Conservation (phyloP, 805 yeast species). For the Lipomyces spencermartinsiae region DNA sequence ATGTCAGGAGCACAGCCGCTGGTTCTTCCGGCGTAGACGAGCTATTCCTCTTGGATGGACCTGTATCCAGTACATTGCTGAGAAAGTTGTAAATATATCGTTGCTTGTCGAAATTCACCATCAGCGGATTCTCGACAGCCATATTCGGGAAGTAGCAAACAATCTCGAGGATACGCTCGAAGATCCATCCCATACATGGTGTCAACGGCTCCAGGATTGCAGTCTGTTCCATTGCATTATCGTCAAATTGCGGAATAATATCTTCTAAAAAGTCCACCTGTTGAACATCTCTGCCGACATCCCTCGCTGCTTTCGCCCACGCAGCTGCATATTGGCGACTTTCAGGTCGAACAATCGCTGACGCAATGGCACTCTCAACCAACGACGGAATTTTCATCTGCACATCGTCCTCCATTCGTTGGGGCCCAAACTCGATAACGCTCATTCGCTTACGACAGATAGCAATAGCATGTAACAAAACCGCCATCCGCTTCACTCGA, state of each 20-base stretch:
- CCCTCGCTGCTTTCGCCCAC: conserved; percentile 69
- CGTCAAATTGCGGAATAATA: conserved; percentile 21
- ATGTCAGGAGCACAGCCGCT: conserved; percentile 26
- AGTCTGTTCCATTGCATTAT: conserved; percentile 10
- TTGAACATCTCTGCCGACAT: conserved; percentile 36
- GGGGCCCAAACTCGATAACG: conserved; percentile 47
- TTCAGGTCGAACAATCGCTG: conserved; percentile 81
- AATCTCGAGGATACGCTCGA: conserved; percentile 77
- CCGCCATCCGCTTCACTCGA: conserved; percentile 71
- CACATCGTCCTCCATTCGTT: conserved; percentile 10
- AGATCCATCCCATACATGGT: conserved; percentile 92
- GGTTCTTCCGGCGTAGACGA: conserved; percentile 28
- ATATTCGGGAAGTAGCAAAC: conserved; percentile 80
- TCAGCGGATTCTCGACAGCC: conserved; percentile 64
- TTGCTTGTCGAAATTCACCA: conserved; percentile 86
- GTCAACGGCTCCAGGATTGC: conserved; percentile 54
- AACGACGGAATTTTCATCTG: conserved; percentile 69
- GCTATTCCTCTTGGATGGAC: conserved; percentile 41
- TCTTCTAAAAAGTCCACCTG: conserved; percentile 39
- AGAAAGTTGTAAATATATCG: conserved; percentile 70
- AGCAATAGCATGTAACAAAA: conserved; percentile 69
- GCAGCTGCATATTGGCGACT: conserved; percentile 69
- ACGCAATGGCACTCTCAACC: conserved; percentile 76
- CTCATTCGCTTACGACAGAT: conserved; percentile 73
- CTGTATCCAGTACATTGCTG: conserved; percentile 58